A percentile compares a stretch with the other conserved stretches of the same genome.
Conservation (phyloP, 2,329 filamentous ascomycete species). For the Fusarium sp. region DNA sequence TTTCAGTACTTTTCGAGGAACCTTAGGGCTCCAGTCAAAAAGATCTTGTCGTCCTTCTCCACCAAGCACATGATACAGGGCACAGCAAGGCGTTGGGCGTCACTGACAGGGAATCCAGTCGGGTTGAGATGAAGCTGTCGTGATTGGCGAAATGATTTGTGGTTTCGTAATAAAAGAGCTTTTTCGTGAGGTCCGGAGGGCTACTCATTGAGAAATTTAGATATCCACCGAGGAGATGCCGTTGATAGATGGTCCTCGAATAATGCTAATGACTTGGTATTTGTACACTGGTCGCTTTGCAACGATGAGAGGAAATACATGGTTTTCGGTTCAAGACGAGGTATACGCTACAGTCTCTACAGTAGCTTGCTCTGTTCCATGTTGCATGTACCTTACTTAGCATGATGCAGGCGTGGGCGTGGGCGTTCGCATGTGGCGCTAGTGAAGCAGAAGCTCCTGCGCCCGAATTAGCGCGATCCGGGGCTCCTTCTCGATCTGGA, state of each 20-base stretch:
- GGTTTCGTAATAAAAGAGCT: conserved; percentile 9
- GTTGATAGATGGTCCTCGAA: conserved; percentile 8
- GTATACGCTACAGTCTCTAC: background rate
- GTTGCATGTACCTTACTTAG: background rate
- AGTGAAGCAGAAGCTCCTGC: conserved; percentile 21
- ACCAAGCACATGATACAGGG: conserved; percentile 29
- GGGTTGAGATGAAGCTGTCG: conserved; percentile 20
- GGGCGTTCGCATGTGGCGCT: conserved; percentile 39
- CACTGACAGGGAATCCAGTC: conserved; percentile 29
- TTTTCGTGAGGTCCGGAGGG: background rate
- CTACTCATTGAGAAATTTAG: conserved; percentile 6
- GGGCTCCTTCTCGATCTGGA: conserved; percentile 38
- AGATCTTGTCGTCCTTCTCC: conserved; percentile 10
- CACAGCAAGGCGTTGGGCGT: conserved; percentile 40
- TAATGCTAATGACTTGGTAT: conserved; percentile 29
- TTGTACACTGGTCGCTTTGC: background rate
- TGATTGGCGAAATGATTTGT: conserved; percentile 25
- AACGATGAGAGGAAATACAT: background rate
- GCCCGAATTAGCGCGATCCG: conserved; percentile 19
- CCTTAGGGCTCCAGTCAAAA: conserved; percentile 20
- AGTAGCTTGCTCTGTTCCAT: conserved; percentile 11
- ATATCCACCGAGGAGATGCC: conserved; percentile 1
- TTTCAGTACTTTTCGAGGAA: conserved; percentile 70
- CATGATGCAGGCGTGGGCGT: conserved; percentile 33
- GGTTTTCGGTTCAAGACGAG: conserved; percentile 3